Evolutionary conservation across 2,329 filamentous ascomycete genomes (phyloP).

Genomic region (Ophiocordyceps australis): DNA sequence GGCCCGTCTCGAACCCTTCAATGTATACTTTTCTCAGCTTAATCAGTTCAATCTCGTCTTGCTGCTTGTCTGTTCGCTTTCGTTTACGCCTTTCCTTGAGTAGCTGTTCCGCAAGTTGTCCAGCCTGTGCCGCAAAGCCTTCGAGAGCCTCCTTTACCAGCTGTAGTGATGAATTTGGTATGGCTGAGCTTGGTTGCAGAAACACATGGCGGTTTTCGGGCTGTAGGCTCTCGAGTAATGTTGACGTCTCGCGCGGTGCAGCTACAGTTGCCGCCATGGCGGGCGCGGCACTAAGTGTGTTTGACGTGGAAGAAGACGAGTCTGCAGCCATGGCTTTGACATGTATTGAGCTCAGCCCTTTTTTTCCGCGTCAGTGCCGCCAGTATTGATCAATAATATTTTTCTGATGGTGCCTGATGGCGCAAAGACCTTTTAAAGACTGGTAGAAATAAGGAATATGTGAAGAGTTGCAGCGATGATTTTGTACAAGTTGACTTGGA

Average conservation of each 20-base stretch:
- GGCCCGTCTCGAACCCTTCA: conserved; percentile 70
- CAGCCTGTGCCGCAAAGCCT: conserved; percentile 54
- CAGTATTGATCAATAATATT: conserved; percentile 3
- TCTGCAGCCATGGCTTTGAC: conserved; percentile 15
- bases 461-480: no score
- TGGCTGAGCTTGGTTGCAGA: conserved; percentile 49
- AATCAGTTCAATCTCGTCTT: conserved; percentile 33
- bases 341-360: background rate
- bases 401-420: no score
- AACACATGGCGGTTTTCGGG: conserved; percentile 51
- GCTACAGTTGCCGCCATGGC: conserved; percentile 19
- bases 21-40: conserved; percentile 71
- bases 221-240: conserved; percentile 37
- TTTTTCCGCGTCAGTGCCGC: conserved; percentile 1
- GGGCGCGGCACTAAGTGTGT: conserved; percentile 38
- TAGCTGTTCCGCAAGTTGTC: conserved; percentile 51
- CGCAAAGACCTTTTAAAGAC: no score
- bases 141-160: conserved; percentile 71
- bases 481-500: no score
- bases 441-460: no score
- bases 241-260: conserved; percentile 17
- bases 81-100: conserved; percentile 59
- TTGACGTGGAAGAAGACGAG: conserved; percentile 43
- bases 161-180: conserved; percentile 52
- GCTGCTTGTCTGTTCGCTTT: conserved; percentile 43